Evolutionary conservation across 1,284 basidiomycete species (phyloP).

Genomic region (Phlebopus sp.): DNA sequence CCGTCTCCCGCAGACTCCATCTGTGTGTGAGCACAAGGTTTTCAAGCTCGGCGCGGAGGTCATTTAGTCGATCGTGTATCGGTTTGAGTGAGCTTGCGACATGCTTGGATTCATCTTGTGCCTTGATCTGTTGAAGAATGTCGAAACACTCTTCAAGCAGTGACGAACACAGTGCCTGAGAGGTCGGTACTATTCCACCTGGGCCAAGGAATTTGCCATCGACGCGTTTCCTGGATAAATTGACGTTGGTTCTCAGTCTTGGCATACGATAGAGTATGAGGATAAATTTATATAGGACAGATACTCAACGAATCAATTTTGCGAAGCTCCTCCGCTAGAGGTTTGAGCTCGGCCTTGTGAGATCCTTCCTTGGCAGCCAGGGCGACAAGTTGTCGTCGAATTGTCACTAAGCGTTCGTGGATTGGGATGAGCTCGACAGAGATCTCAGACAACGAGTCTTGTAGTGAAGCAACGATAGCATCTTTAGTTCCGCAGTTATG

Average conservation of each 20-base stretch:
- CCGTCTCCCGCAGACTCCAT: conserved; percentile 97
- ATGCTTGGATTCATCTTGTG: conserved; percentile 89
- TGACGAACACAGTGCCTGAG: conserved; percentile 87
- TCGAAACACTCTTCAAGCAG: conserved; percentile 97
- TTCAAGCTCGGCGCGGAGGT: conserved; percentile 86
- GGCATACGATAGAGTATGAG: conserved; percentile 24
- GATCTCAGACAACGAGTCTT: conserved; percentile 82
- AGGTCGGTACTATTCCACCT: conserved; percentile 86
- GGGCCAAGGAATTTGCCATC: conserved; percentile 96
- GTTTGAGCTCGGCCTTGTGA: conserved; percentile 86
- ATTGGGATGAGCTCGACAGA: conserved; percentile 87
- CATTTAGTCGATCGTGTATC: conserved; percentile 89
- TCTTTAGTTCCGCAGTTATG: conserved; percentile 45
- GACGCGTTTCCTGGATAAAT: conserved; percentile 71
- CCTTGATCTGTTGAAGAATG: conserved; percentile 93
- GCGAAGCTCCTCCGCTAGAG: conserved; percentile 88
- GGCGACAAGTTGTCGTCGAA: conserved; percentile 87
- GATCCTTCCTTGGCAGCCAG: conserved; percentile 85
- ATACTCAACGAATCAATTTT: conserved; percentile 91
- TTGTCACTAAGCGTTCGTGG: conserved; percentile 84
- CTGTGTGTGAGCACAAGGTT: conserved; percentile 91
- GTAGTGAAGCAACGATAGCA: conserved; percentile 69
- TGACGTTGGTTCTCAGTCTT: conserved; percentile 12
- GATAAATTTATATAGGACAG: conserved; percentile 32
- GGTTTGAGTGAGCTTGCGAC: conserved; percentile 88